phyloP scores from a whole-genome alignment of 306 rosid species.

The Rubus idaeus region DNA sequence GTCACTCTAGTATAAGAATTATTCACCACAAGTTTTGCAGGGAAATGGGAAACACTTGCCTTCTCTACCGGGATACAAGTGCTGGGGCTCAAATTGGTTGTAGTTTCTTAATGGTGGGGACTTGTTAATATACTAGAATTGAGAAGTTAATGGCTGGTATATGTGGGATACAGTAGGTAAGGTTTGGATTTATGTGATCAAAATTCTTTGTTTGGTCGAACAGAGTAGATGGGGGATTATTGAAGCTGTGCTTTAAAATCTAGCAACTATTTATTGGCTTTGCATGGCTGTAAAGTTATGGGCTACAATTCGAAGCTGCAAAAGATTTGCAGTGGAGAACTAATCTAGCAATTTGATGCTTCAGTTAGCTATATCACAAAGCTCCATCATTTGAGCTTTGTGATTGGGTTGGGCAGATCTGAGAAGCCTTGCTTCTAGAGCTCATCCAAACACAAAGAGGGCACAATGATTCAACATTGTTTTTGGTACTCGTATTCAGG shows the following conservation, averaged over 20 bases:
- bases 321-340: conserved; percentile 3
- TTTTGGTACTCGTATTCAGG: neutral
- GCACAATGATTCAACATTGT: neutral
- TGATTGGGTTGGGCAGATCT: conserved; percentile 19
- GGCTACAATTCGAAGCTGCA: neutral
- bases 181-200: conserved; percentile 27
- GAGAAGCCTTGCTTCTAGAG: neutral
- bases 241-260: neutral
- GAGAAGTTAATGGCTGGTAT: conserved; percentile 33
- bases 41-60: conserved; percentile 29
- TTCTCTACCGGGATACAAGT: conserved; percentile 24
- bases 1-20: neutral
- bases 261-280: neutral
- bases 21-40: conserved; percentile 17
- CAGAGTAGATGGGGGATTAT: conserved; percentile 16
- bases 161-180: conserved; percentile 24
- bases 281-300: neutral
- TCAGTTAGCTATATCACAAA: neutral
- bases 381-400: conserved; percentile 12
- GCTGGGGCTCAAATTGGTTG: conserved; percentile 17
- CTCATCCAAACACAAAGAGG: neutral
- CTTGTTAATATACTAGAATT: conserved; percentile 24
- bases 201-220: conserved; percentile 25
- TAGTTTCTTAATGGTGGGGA: conserved; percentile 35
- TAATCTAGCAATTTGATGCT: conserved; percentile 9